Percentiles rank a stretch among this genome's conserved stretches.
phyloP scores from a whole-genome alignment of 2,329 filamentous ascomycete genomes.

The Microsporum canis region DNA sequence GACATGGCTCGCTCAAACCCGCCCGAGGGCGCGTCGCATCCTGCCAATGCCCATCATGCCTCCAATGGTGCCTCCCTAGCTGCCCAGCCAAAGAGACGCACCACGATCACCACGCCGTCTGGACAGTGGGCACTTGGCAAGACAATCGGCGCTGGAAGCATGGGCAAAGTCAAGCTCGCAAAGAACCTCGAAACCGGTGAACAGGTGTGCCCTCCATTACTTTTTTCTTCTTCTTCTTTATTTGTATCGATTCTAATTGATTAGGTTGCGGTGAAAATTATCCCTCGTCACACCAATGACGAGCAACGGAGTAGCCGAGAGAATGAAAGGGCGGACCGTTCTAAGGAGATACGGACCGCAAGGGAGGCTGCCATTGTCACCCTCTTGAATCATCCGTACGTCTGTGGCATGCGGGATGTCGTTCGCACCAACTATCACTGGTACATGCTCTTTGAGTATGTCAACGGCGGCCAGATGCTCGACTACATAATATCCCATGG shows the following conservation, averaged over 20 bases:
- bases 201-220: constrained; percentile 50
- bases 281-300: constrained; percentile 78
- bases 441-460: constrained; percentile 99
- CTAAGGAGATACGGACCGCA: constrained; percentile 89
- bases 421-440: constrained; percentile 95
- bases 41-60: constrained; percentile 15
- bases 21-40: constrained; percentile 43
- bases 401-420: constrained; percentile 90
- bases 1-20: constrained; percentile 40
- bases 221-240: neutral
- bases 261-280: constrained; percentile 92
- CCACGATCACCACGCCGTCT: constrained; percentile 78
- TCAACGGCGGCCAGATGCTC: constrained; percentile 97
- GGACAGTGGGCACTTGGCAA: constrained; percentile 94
- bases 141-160: constrained; percentile 93
- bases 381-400: constrained; percentile 85
- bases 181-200: constrained; percentile 82
- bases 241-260: neutral
- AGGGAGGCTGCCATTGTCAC: constrained; percentile 94
- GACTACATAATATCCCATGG: constrained; percentile 99
- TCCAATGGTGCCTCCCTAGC: constrained; percentile 25
- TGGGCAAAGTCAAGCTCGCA: constrained; percentile 97
- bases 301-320: constrained; percentile 63
- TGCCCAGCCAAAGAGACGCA: constrained; percentile 46
- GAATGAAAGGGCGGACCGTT: constrained; percentile 83